Evolutionary conservation across 2,329 filamentous ascomycete species (phyloP).

Genomic region (Alternaria tenuissima): DNA sequence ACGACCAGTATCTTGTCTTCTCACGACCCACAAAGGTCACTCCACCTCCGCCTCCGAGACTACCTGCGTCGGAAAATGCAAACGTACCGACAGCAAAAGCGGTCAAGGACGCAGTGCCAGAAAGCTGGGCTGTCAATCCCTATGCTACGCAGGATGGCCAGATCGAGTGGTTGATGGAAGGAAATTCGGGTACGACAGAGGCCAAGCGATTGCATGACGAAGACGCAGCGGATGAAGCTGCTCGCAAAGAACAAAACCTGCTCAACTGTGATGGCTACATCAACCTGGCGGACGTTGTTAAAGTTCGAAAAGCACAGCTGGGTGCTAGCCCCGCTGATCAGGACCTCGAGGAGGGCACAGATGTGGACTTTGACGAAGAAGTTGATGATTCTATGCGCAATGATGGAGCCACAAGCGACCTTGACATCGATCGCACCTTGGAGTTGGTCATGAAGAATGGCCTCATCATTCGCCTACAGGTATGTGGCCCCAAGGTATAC

Average conservation of each 20-base stretch:
- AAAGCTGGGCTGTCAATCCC: constrained; percentile 69
- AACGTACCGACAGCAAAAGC: constrained; percentile 63
- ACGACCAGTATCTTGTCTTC: constrained; percentile 71
- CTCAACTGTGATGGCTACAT: constrained; percentile 70
- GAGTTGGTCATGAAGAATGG: constrained; percentile 69
- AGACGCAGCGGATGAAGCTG: constrained; percentile 66
- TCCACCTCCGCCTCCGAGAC: constrained; percentile 65
- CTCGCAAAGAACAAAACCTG: constrained; percentile 66
- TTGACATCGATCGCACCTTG: constrained; percentile 67
- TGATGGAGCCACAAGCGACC: constrained; percentile 62
- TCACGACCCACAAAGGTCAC: constrained; percentile 65
- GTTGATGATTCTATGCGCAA: constrained; percentile 57
- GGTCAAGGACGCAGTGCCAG: constrained; percentile 65
- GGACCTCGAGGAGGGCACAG: constrained; percentile 59
- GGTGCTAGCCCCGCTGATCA: constrained; percentile 63
- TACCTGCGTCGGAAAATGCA: constrained; percentile 54
- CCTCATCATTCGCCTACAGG: constrained; percentile 67
- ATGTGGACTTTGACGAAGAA: constrained; percentile 64
- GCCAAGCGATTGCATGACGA: constrained; percentile 62
- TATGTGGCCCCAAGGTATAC: constrained; percentile 29
- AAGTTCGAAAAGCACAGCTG: constrained; percentile 64
- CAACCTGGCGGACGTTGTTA: constrained; percentile 65
- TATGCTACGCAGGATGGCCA: constrained; percentile 64
- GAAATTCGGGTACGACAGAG: constrained; percentile 51
- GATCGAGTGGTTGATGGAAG: constrained; percentile 64